Conservation (phyloP, 2,329 filamentous ascomycete genomes). For the Venturia asperata region DNA sequence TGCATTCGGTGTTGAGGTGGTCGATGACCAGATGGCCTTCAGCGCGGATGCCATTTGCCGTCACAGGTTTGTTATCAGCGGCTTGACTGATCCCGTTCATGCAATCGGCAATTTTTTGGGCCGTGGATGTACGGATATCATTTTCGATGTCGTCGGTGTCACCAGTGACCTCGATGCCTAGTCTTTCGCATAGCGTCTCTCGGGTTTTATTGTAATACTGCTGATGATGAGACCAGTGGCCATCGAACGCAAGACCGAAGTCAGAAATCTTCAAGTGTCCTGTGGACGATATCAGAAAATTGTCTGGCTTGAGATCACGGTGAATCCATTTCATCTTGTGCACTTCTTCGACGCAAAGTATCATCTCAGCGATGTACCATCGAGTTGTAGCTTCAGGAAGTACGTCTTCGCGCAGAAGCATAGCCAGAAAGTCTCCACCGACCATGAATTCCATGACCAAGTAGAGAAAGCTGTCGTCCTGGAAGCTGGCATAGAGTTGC, state of each 20-base stretch:
- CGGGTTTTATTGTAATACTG: constrained; percentile 79
- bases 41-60: background rate
- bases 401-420: constrained; percentile 78
- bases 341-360: constrained; percentile 86
- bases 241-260: constrained; percentile 91
- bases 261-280: constrained; percentile 95
- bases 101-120: constrained; percentile 18
- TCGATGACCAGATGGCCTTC: constrained; percentile 49
- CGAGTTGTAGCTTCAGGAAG: constrained; percentile 70
- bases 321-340: constrained; percentile 88
- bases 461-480: constrained; percentile 77
- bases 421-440: constrained; percentile 83
- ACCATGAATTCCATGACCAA: constrained; percentile 99
- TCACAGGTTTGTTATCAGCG: background rate
- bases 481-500: constrained; percentile 79
- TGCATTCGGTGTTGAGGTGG: constrained; percentile 61
- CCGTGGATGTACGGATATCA: constrained; percentile 27
- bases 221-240: constrained; percentile 89
- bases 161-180: constrained; percentile 66
- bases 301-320: constrained; percentile 93
- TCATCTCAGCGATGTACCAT: constrained; percentile 94
- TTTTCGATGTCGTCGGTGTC: constrained; percentile 57
- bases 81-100: background rate
- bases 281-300: constrained; percentile 81
- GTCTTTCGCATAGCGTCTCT: constrained; percentile 67